phyloP scores from a whole-genome alignment of 192 early-diverging fungal genomes.

The Dissophora globulifera region DNA sequence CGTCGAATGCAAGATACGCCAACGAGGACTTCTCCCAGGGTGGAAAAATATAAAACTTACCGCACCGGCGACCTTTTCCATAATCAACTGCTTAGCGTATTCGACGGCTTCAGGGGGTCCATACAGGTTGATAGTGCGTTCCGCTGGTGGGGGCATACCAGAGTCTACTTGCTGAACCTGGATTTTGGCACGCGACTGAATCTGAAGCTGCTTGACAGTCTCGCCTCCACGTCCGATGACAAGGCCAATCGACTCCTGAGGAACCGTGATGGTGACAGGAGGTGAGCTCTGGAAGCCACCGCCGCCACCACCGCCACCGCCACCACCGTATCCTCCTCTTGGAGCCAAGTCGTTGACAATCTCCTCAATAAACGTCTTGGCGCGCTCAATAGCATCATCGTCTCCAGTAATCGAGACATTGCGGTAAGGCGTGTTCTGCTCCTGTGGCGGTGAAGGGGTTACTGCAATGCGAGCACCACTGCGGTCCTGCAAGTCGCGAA shows the following conservation, averaged over 20 bases:
- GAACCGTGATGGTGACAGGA: constrained; percentile 68
- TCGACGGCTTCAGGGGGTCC: constrained; percentile 59
- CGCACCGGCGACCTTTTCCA: constrained; percentile 61
- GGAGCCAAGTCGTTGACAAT: constrained; percentile 64
- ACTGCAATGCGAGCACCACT: constrained; percentile 79
- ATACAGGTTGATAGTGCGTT: constrained; percentile 59
- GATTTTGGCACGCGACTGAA: constrained; percentile 70
- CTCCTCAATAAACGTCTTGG: constrained; percentile 80
- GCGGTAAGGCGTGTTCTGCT: constrained; percentile 57
- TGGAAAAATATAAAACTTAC: too few species aligned
- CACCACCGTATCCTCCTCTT: constrained; percentile 19
- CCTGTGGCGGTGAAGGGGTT: constrained; percentile 59
- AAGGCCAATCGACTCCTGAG: constrained; percentile 64
- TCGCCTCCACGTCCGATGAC: constrained; percentile 70
- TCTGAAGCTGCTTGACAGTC: constrained; percentile 67
- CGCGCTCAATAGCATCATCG: constrained; percentile 71
- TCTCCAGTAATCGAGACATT: constrained; percentile 77
- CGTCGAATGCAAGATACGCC: too few species aligned
- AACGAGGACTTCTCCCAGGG: too few species aligned
- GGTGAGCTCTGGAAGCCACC: constrained; percentile 53
- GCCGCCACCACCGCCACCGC: constrained; percentile 21
- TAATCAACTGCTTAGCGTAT: constrained; percentile 60
- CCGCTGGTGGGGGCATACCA: constrained; percentile 44
- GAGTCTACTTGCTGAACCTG: constrained; percentile 63
- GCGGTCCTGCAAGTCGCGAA: constrained; percentile 73